Conservation (phyloP, 495 filamentous ascomycete genomes). For the Daldinia decipiens region DNA sequence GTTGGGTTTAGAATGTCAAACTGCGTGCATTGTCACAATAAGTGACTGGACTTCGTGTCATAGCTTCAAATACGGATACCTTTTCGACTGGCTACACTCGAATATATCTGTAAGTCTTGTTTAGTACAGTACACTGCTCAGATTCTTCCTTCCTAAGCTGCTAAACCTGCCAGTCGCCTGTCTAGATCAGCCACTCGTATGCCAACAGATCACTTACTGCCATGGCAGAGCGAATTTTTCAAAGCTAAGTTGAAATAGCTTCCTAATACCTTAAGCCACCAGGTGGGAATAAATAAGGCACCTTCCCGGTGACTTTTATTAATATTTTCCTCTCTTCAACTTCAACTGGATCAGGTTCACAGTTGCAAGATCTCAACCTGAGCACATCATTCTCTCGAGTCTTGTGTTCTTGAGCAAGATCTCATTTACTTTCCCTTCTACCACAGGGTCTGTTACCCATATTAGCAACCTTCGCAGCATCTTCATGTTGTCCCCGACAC, state of each 20-base stretch:
- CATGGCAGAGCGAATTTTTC: not conserved
- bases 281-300: not conserved
- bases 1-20: not conserved
- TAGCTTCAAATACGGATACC: not conserved
- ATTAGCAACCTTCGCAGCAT: not conserved
- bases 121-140: not conserved
- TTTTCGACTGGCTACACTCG: not conserved
- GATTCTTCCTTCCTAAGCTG: not conserved
- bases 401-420: not conserved
- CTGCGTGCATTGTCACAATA: not conserved
- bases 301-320: not conserved
- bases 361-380: not conserved
- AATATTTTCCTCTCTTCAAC: not conserved
- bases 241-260: not conserved
- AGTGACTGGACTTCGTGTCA: not conserved
- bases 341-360: not conserved
- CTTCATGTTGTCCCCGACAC: not conserved
- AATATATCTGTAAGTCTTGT: not conserved
- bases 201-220: not conserved
- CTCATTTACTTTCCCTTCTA: not conserved
- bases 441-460: not conserved
- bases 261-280: not conserved
- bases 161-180: not conserved
- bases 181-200: not conserved
- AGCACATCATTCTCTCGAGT: not conserved